Percentiles rank a stretch among this genome's conserved stretches.
Conservation (phyloP, 306 rosid species). For the Hippophae tibetana region DNA sequence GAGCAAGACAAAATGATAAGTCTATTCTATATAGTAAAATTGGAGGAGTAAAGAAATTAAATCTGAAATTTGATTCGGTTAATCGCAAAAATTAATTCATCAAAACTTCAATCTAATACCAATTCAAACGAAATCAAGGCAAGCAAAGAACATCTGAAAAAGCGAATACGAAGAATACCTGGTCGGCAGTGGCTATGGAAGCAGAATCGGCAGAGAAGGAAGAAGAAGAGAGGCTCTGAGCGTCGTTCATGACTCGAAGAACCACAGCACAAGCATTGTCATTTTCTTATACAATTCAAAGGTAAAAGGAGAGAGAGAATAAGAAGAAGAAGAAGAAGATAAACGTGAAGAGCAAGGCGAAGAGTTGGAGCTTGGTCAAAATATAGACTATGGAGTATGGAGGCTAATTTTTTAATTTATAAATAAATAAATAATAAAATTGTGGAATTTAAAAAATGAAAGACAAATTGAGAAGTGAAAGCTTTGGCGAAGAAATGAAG, state of each 20-base stretch:
- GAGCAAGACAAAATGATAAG: too few species aligned
- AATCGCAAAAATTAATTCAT: background rate
- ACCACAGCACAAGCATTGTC: conserved; percentile 28
- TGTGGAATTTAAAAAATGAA: background rate
- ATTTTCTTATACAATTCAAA: background rate
- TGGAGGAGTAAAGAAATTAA: background rate
- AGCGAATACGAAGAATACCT: conserved; percentile 25
- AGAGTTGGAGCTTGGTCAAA: conserved; percentile 19
- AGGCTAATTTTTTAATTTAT: background rate
- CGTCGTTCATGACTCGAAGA: conserved; percentile 41
- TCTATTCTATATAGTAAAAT: too few species aligned
- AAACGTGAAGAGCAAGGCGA: conserved; percentile 21
- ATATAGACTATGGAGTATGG: background rate
- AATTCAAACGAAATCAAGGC: conserved; percentile 5
- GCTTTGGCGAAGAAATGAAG: background rate
- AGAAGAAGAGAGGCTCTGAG: conserved; percentile 47
- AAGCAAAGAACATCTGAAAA: background rate
- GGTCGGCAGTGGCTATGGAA: conserved; percentile 42
- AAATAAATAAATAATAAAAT: background rate
- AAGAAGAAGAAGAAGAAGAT: background rate
- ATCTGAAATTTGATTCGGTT: background rate
- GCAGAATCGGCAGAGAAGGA: conserved; percentile 52
- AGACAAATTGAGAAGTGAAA: background rate
- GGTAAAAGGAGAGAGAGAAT: background rate
- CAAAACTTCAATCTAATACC: background rate